Evolutionary conservation across 345 rosid species (phyloP), one percentile per base, ranked within the genome.

Genomic region (Eucalyptus marginata): DNA sequence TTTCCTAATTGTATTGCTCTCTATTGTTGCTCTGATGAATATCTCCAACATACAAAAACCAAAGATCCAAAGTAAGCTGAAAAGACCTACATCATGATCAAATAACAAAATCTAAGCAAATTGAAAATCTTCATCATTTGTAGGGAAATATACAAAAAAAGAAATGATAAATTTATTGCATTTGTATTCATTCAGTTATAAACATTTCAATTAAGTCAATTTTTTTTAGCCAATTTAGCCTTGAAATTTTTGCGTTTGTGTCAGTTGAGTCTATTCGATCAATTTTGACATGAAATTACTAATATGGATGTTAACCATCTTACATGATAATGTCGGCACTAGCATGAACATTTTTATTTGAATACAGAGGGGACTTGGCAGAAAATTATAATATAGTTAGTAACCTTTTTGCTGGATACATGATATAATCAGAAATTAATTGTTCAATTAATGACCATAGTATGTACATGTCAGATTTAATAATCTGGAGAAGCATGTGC

Each of bases 181-280:
- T 51, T 51, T 7, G 0, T 7, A 51, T 51, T 9, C 17, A 51
- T 17, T 51, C 0, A 51, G 1, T 51, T 17, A 51, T 17, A 0
- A 51, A 16, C 2, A 0, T 51, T 51, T 51, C 8, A 51, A 51
- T 51, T 51, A 51, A 16, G 22, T 3, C 8, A 51, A 16, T 50
- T 50, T 51, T 51, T 51, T 51, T 51, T 1, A 1, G 8, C 54
- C 54, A 52, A 17, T 52, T 52, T 52, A 52, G 4, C 24, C 56
- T 52, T 52, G 1, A 52, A 52, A 1, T 18, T 52, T 52, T 52
- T 52, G 24, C 0, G 0, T 17, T 52, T 52, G 24, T 52, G 1
- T 18, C 0, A 18, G 0, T 7, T 17, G 24, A 52, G 56, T 52
- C 0, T 52, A 7, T 18, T 18, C 2, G 0, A 18, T 18, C 56